phyloP scores from a whole-genome alignment of 768 basidiomycete species.

The Mycena pura region DNA sequence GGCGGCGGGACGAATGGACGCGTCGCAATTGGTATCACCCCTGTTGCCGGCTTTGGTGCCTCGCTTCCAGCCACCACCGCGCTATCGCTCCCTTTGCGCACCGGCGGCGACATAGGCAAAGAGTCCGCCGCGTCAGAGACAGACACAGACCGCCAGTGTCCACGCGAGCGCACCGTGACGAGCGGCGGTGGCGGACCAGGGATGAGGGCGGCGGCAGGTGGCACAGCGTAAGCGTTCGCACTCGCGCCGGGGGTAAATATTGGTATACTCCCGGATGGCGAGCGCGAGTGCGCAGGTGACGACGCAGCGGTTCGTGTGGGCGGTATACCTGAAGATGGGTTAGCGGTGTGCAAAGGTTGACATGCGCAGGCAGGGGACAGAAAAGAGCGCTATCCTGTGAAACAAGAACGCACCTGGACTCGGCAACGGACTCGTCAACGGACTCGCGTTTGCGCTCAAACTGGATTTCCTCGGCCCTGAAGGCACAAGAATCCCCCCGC shows the following conservation, averaged over 20 bases:
- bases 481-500: neutral
- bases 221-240: neutral
- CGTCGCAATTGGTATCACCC: neutral
- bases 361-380: too few species aligned
- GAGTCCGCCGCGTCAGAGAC: neutral
- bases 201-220: neutral
- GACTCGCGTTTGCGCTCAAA: neutral
- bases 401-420: neutral
- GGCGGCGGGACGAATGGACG: slow-evolving; percentile 9
- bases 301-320: too few species aligned
- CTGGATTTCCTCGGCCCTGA: neutral
- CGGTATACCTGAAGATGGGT: neutral
- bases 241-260: too few species aligned
- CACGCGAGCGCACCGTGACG: slow-evolving; percentile 7
- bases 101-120: neutral
- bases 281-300: too few species aligned
- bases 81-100: neutral
- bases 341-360: too few species aligned
- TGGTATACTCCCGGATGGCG: too few species aligned
- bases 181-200: slow-evolving; percentile 3
- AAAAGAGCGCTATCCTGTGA: neutral
- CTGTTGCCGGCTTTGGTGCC: neutral
- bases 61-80: neutral
- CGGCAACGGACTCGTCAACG: slow-evolving; percentile 1
- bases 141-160: slow-evolving; percentile 3